Base-by-base conservation (phyloP, 2,329 filamentous ascomycete species). In the Volutella citrinella region DNA sequence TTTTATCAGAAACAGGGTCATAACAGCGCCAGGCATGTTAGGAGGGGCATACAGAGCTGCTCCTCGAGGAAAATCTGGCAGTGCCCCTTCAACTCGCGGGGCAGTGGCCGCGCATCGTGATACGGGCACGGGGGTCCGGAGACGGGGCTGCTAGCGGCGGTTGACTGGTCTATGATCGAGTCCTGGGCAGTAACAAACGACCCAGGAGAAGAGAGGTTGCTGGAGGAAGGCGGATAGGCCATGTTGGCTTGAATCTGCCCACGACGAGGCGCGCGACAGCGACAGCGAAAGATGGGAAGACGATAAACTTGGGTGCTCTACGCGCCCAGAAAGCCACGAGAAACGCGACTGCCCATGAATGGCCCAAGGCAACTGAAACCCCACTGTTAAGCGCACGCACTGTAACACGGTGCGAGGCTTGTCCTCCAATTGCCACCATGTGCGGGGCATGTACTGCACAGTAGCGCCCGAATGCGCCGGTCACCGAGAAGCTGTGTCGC, bases 51-150 rank as follows among this genome's bases (percentile, higher is more conserved):
- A 82, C 80, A 84, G 18, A 89, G 74, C 37, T 79, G 71, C 60
- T 91, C 86, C 59, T 91, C 86, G 1, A 91, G 67, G 54, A 84
- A 85, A 27, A 87, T 83, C 37, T 78, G 76, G 46, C 77, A 79
- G 50, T 87, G 80, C 38, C 78, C 68, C 35, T 72, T 75, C 13
- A 90, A 61, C 49, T 84, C 79, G 38, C 72, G 76, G 2, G 81
- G 77, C 10, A 89, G 61, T 25, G 64, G 60, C 41, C 65, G 70
- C 7, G 72, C 69, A n/a, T 68, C 59, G 44, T 75, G 72, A 59
- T 81, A 84, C 5, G 52, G 53, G 29, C 51, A 54, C 6, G 54
- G 50, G 23, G 46, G 44, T 14, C 44, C 43, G 18, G 57, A 55
- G 6, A 46, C 38, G 5, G 59, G 60, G 26, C 60, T 65, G 40